phyloP scores from a whole-genome alignment of 305 asterid genomes.

The Fraxinus baroniana region DNA sequence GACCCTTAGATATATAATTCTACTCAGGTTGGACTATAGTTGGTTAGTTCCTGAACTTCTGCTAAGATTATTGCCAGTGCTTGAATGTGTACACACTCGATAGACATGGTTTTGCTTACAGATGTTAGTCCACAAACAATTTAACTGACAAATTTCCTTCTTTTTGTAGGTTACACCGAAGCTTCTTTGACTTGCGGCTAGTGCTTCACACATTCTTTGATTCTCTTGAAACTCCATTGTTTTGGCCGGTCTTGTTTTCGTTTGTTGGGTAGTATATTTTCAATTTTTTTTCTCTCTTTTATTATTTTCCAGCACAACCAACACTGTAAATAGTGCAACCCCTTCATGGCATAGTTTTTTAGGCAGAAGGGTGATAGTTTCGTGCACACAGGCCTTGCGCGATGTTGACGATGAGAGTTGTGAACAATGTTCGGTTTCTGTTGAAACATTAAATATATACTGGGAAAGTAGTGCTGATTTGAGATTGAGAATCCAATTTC shows the following conservation, averaged over 20 bases:
- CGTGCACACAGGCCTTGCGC: slow-evolving; percentile 26
- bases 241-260: slow-evolving; percentile 13
- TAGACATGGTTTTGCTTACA: background rate
- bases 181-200: slow-evolving; percentile 12
- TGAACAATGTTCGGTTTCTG: background rate
- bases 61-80: background rate
- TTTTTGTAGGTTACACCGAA: slow-evolving; percentile 36
- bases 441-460: background rate
- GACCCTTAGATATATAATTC: background rate
- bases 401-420: slow-evolving; percentile 14
- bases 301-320: slow-evolving; percentile 23
- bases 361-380: slow-evolving; percentile 45
- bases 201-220: slow-evolving; percentile 26
- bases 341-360: slow-evolving; percentile 50
- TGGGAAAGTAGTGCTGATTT: background rate
- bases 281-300: background rate
- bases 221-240: slow-evolving; percentile 20
- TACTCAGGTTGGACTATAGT: background rate
- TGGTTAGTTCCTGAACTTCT: background rate
- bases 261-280: slow-evolving; percentile 15
- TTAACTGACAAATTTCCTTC: background rate
- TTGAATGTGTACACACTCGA: background rate
- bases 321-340: slow-evolving; percentile 50
- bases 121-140: background rate
- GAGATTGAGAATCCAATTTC: background rate